Conservation (phyloP, 805 yeast species). For the Yarrowia deformans region DNA sequence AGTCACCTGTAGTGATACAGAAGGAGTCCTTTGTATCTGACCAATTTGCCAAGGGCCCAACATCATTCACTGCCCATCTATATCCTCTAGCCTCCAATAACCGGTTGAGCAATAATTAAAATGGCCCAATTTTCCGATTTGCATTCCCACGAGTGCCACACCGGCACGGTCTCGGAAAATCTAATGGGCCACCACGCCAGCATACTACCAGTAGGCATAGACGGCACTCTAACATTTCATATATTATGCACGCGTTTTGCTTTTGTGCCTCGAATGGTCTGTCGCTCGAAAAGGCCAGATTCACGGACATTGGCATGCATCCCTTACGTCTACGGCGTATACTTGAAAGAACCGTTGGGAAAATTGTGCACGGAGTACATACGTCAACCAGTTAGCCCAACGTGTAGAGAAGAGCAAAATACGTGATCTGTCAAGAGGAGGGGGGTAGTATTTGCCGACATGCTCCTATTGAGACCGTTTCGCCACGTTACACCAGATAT, state of each 20-base stretch:
- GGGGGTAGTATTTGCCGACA: too few species aligned
- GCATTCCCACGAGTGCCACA: slow-evolving; percentile 9
- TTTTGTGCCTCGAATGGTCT: background rate
- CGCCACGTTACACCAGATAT: too few species aligned
- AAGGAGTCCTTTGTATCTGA: too few species aligned
- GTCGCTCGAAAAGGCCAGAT: background rate
- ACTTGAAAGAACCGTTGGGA: slow-evolving; percentile 8
- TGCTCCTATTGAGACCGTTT: too few species aligned
- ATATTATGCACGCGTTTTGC: slow-evolving; percentile 3
- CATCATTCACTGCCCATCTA: too few species aligned
- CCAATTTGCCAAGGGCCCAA: too few species aligned
- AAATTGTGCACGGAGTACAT: too few species aligned
- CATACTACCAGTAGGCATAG: background rate
- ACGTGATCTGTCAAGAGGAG: too few species aligned
- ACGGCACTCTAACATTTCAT: background rate
- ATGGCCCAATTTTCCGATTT: background rate
- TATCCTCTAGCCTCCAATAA: background rate
- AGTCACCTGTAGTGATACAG: too few species aligned
- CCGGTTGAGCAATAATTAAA: background rate
- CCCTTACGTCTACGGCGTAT: slow-evolving; percentile 32
- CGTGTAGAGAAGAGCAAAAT: too few species aligned
- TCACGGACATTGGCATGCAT: slow-evolving; percentile 10
- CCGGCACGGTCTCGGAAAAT: background rate
- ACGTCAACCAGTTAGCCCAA: too few species aligned
- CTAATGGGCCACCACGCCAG: background rate